Evolutionary conservation across 2,329 filamentous ascomycete species (phyloP).

Genomic region (Talaromyces sp.): DNA sequence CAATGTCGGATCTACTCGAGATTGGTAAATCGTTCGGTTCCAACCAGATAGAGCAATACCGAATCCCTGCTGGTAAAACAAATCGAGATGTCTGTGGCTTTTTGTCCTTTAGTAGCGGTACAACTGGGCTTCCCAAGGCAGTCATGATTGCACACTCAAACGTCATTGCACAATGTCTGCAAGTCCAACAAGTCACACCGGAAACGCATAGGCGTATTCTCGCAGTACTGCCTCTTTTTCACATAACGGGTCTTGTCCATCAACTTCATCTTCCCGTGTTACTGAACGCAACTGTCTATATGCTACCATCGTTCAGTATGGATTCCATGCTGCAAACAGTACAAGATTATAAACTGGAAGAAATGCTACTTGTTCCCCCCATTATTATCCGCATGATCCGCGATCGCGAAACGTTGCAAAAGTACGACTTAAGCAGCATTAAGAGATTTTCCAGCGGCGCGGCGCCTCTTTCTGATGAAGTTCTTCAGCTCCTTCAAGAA

Average conservation of each 20-base stretch:
- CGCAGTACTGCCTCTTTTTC: slow-evolving; percentile 56
- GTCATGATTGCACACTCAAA: slow-evolving; percentile 52
- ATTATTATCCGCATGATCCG: slow-evolving; percentile 58
- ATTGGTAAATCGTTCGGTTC: slow-evolving; percentile 33
- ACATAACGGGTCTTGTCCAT: slow-evolving; percentile 60
- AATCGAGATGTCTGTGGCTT: slow-evolving; percentile 54
- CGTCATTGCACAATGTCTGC: slow-evolving; percentile 57
- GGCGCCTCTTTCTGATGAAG: slow-evolving; percentile 53
- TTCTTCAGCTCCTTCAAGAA: slow-evolving; percentile 51
- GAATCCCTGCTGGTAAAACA: slow-evolving; percentile 47
- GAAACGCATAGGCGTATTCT: slow-evolving; percentile 47
- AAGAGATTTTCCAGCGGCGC: slow-evolving; percentile 56
- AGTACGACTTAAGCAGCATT: slow-evolving; percentile 54
- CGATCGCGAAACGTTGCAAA: slow-evolving; percentile 27
- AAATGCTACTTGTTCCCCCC: slow-evolving; percentile 56
- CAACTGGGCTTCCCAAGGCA: slow-evolving; percentile 48
- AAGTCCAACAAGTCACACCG: slow-evolving; percentile 50
- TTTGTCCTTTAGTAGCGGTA: slow-evolving; percentile 47
- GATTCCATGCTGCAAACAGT: slow-evolving; percentile 51
- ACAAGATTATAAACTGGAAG: slow-evolving; percentile 47
- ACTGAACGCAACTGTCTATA: slow-evolving; percentile 61
- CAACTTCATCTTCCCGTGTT: slow-evolving; percentile 58
- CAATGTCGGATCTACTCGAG: slow-evolving; percentile 25
- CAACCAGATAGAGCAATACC: slow-evolving; percentile 45
- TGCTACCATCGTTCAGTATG: slow-evolving; percentile 62